These are phyloP conservation scores for Macrotyloma uniflorum DNA, from an alignment of 306 rosid species.

Conservation along the genomic window DNA sequence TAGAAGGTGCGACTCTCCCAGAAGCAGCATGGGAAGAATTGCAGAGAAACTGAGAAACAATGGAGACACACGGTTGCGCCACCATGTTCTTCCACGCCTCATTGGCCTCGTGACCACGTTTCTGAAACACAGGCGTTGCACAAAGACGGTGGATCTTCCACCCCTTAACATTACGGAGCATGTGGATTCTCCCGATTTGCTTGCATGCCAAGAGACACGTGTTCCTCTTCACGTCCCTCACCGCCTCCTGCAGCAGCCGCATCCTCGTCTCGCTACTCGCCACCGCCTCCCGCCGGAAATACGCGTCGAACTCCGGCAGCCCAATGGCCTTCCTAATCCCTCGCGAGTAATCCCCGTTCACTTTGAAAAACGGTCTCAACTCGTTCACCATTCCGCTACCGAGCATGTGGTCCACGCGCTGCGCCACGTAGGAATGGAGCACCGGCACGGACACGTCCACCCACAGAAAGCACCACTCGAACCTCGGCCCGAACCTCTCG, in stretches of 20 bases:
- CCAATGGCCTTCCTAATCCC: constrained; percentile 76
- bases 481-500: constrained; percentile 45
- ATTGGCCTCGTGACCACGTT: constrained; percentile 46
- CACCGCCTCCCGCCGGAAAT: constrained; percentile 44
- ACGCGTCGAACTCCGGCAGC: constrained; percentile 64
- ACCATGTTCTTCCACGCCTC: constrained; percentile 60
- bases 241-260: constrained; percentile 46
- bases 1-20: constrained; percentile 5
- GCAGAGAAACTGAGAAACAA: constrained; percentile 51
- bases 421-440: constrained; percentile 47
- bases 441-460: constrained; percentile 56
- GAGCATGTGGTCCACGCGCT: constrained; percentile 67
- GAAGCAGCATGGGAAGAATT: background rate
- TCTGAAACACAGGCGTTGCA: constrained; percentile 59
- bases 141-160: constrained; percentile 60
- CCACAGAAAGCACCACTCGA: constrained; percentile 66
- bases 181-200: constrained; percentile 57
- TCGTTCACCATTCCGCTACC: constrained; percentile 64
- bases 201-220: constrained; percentile 56
- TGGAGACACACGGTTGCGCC: constrained; percentile 43
- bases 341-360: constrained; percentile 45
- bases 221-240: constrained; percentile 55
- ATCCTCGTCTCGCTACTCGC: constrained; percentile 21
- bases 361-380: constrained; percentile 45
- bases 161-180: constrained; percentile 47